These are phyloP conservation scores for Argentina anserina DNA, from an alignment of 306 rosid species.

Conservation along the genomic window DNA sequence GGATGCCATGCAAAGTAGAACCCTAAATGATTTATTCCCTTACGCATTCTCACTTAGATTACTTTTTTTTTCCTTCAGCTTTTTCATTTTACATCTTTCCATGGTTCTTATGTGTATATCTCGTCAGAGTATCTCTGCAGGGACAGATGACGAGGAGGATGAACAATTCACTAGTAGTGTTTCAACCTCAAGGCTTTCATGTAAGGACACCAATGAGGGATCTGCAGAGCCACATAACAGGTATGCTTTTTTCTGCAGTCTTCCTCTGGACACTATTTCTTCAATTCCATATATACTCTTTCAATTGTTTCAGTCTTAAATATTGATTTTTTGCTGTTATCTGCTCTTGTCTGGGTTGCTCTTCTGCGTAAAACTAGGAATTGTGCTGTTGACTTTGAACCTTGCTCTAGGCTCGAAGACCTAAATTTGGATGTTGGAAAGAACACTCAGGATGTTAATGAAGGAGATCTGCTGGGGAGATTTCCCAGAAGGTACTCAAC, in stretches of 20 bases:
- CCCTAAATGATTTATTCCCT: neutral
- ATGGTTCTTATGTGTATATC: neutral
- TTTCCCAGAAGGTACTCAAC: slow-evolving; percentile 53
- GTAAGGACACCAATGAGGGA: slow-evolving; percentile 36
- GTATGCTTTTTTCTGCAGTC: slow-evolving; percentile 25
- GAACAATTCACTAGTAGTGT: slow-evolving; percentile 30
- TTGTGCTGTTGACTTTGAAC: slow-evolving; percentile 71
- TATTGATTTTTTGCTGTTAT: slow-evolving; percentile 18
- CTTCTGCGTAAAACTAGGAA: slow-evolving; percentile 48
- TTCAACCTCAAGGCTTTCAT: slow-evolving; percentile 28
- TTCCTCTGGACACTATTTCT: neutral
- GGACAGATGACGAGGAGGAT: slow-evolving; percentile 37
- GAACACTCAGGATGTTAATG: slow-evolving; percentile 49
- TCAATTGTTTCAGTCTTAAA: slow-evolving; percentile 18
- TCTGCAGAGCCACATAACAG: slow-evolving; percentile 38
- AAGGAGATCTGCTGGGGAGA: slow-evolving; percentile 33
- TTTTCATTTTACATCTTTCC: neutral
- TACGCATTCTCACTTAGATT: neutral
- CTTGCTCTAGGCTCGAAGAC: slow-evolving; percentile 94
- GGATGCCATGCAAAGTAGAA: neutral
- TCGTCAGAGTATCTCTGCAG: slow-evolving; percentile 33
- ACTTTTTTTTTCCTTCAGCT: neutral
- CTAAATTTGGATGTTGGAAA: slow-evolving; percentile 80
- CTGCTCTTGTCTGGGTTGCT: slow-evolving; percentile 14
- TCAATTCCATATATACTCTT: neutral